These are phyloP conservation scores for Russula emetica DNA, from an alignment of 768 basidiomycete species.

Conservation along the genomic window DNA sequence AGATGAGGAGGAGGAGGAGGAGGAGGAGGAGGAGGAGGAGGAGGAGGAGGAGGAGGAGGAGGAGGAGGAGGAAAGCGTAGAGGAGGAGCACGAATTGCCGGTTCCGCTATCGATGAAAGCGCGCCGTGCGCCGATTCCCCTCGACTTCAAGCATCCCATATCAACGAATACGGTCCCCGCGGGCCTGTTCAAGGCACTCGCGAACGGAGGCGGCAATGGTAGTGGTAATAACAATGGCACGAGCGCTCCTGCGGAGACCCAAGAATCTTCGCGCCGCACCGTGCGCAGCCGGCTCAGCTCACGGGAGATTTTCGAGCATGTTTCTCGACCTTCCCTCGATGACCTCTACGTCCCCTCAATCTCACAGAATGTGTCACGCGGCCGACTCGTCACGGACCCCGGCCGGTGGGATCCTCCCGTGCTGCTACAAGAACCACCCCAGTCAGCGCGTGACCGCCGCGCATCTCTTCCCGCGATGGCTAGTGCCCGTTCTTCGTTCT, in stretches of 20 bases:
- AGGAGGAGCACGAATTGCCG: constrained; percentile 33
- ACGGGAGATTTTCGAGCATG: constrained; percentile 66
- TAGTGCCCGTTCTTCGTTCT: constrained; percentile 46
- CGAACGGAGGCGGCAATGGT: constrained; percentile 32
- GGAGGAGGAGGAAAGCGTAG: constrained; percentile 21
- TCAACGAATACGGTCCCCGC: constrained; percentile 77
- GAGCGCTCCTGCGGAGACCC: constrained; percentile 31
- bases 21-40: too few species aligned
- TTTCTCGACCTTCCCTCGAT: constrained; percentile 68
- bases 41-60: too few species aligned
- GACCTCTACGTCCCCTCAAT: constrained; percentile 68
- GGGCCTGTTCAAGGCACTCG: constrained; percentile 78
- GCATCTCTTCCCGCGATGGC: constrained; percentile 42
- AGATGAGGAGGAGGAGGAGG: constrained; percentile 23
- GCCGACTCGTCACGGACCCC: constrained; percentile 57
- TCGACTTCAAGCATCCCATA: constrained; percentile 67
- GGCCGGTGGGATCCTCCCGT: constrained; percentile 36
- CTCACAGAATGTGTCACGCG: constrained; percentile 53
- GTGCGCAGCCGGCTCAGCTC: constrained; percentile 78
- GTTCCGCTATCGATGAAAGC: constrained; percentile 38
- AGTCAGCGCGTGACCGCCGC: constrained; percentile 31
- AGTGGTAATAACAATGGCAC: constrained; percentile 29
- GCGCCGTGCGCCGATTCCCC: constrained; percentile 70
- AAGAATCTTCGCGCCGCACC: constrained; percentile 62
- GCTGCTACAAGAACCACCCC: constrained; percentile 41